These are phyloP conservation scores for Rhinocladiella similis DNA, from an alignment of 2,329 filamentous ascomycete genomes.

Conservation along the genomic window DNA sequence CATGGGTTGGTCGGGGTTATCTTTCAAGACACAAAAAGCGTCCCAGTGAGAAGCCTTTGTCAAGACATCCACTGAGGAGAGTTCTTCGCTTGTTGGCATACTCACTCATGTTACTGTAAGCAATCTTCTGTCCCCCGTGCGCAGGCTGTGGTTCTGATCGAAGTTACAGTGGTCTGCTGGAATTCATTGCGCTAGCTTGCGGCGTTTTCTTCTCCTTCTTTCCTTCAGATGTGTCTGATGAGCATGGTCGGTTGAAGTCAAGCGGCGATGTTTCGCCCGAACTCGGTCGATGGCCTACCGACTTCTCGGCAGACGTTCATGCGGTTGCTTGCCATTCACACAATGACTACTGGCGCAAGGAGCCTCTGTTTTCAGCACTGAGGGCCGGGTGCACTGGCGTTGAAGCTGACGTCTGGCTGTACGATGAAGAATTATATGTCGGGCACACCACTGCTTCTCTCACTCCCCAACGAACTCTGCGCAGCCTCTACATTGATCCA, in stretches of 20 bases:
- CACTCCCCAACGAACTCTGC: slow-evolving; percentile 49
- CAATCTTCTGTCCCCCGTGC: neutral
- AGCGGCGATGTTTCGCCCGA: slow-evolving; percentile 38
- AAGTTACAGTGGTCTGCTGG: slow-evolving; percentile 36
- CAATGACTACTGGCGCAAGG: slow-evolving; percentile 59
- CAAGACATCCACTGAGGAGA: slow-evolving; percentile 12
- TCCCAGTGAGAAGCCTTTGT: slow-evolving; percentile 2
- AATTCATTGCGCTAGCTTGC: slow-evolving; percentile 41
- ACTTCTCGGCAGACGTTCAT: slow-evolving; percentile 51
- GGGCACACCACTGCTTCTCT: slow-evolving; percentile 54
- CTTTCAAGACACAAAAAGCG: slow-evolving; percentile 6
- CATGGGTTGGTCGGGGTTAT: neutral
- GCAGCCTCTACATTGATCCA: slow-evolving; percentile 55
- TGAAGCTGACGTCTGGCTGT: slow-evolving; percentile 60
- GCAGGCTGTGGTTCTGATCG: neutral
- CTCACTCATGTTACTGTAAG: slow-evolving; percentile 28
- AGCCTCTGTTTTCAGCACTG: slow-evolving; percentile 57
- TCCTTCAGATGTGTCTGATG: slow-evolving; percentile 42
- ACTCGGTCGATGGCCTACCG: slow-evolving; percentile 45
- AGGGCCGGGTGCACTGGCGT: slow-evolving; percentile 56
- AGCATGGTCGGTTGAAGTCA: slow-evolving; percentile 42
- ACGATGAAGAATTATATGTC: slow-evolving; percentile 54
- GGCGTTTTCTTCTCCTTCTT: slow-evolving; percentile 43
- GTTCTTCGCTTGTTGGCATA: slow-evolving; percentile 20
- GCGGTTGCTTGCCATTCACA: slow-evolving; percentile 58